phyloP scores from a whole-genome alignment of 257 asterid genomes.

The Petunia secreta region DNA sequence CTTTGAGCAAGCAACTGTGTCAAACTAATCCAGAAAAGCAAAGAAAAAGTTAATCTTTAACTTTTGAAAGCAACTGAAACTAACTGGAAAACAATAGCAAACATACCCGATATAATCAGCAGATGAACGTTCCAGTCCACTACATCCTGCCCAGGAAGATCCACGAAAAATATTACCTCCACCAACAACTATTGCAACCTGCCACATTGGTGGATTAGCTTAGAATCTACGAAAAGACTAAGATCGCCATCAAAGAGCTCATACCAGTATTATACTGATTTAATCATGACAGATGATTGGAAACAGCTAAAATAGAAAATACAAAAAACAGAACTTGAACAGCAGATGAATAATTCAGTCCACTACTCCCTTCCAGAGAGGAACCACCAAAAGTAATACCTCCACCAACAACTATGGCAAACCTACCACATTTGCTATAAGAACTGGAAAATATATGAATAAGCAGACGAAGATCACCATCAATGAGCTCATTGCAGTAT shows the following conservation, averaged over 20 bases:
- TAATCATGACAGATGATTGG: not conserved
- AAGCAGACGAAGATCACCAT: not conserved
- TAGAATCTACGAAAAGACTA: not conserved
- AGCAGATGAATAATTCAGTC: conserved; percentile 93
- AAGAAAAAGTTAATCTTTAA: not conserved
- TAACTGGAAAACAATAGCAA: not conserved
- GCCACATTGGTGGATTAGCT: conserved; percentile 29
- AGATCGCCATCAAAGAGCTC: not conserved
- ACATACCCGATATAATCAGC: conserved; percentile 93
- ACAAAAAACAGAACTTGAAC: conserved; percentile 27
- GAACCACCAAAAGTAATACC: conserved; percentile 94
- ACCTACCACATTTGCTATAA: conserved; percentile 52
- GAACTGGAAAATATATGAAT: conserved; percentile 7
- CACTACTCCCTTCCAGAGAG: conserved; percentile 88
- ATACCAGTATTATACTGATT: not conserved
- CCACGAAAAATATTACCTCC: conserved; percentile 99
- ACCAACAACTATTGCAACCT: conserved; percentile 96
- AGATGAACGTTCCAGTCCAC: conserved; percentile 95
- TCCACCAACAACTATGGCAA: conserved; percentile 86
- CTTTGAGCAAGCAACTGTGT: not conserved
- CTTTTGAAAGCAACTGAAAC: not conserved
- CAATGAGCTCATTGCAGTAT: conserved; percentile 9
- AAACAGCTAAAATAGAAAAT: not conserved
- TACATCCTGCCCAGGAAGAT: conserved; percentile 88
- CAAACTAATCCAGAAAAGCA: not conserved